Evolutionary conservation across 2,329 filamentous ascomycete genomes (phyloP), one percentile per base, ranked within the genome.

Genomic region (Pseudophaeomoniella oleicola): DNA sequence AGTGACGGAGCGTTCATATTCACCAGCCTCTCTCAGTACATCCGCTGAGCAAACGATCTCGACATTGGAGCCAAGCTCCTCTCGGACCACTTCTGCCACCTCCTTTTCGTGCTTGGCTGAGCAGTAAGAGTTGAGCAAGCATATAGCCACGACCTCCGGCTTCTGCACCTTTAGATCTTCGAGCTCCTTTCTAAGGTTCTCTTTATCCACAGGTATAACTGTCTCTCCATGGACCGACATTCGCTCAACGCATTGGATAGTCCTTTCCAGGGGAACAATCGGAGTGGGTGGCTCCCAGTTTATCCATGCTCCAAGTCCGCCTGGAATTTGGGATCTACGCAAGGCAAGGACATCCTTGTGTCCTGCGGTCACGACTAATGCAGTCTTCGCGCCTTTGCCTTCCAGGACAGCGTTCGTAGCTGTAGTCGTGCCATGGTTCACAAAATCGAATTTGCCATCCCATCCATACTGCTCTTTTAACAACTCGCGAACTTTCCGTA

Each of bases 351-450:
- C 90, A 55, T 94, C 86, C 47, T 75, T 78, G 65, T 94, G 94
- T 0, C 87, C 87, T 45, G 76, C 78, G 1, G 84, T 93, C 9
- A 92, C 83, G 1, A 94, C 75, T 57, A 94, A 70, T 10, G 83
- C 86, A 52, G 90, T 87, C 47, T 75, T 76, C 60, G 93, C 86
- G 34, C 87, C 87, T 57, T 94, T 94, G 39, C 87, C 68, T 57
- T 94, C 87, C 2, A 94, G 67, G 38, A 94, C 60, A 0, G 87
- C 87, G 56, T 94, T 94, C 1, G 87, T 94, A 6, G 87, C 87
- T 10, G 94, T 86, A 0, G 87, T 94, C 1, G 87, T 94, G 32
- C 87, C 87, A 27, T 27, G 22, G 22, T 27, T 27, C 9, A 27
- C 22, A n/a, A 27, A 6, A 6, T 39, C 27, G 3, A 41, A 31